A percentile compares a stretch with the other conserved stretches of the same genome.
Evolutionary conservation across 2,329 filamentous ascomycete genomes (phyloP).

Genomic region (Pyrenochaeta sp.): DNA sequence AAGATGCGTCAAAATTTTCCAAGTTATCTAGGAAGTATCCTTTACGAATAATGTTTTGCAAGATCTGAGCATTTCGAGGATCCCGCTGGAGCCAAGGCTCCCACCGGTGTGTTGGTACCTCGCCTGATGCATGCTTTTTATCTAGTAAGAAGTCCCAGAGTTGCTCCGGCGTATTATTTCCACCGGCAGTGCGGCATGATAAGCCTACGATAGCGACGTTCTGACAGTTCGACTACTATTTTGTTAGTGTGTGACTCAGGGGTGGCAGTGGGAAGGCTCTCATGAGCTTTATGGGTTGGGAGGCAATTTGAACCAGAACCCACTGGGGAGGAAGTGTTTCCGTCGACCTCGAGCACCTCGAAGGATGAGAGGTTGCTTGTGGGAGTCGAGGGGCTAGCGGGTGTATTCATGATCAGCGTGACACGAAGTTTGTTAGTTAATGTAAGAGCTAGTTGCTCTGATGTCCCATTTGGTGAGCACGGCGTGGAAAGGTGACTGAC

Average conservation of each 20-base stretch:
- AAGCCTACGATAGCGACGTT: constrained; percentile 48
- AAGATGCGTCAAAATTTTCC: constrained; percentile 35
- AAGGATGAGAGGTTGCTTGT: background rate
- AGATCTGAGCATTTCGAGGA: constrained; percentile 33
- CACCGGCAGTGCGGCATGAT: constrained; percentile 44
- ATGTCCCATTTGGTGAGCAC: too few relatives aligned
- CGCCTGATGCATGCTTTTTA: constrained; percentile 38
- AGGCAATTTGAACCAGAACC: background rate
- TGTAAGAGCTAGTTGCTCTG: too few relatives aligned
- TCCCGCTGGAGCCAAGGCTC: constrained; percentile 41
- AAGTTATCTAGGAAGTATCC: constrained; percentile 45
- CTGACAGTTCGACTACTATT: background rate
- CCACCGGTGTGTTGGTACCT: constrained; percentile 44
- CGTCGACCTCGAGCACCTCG: background rate
- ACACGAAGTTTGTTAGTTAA: background rate
- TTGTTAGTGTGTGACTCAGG: background rate
- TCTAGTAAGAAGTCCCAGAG: constrained; percentile 46
- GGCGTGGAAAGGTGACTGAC: too few relatives aligned
- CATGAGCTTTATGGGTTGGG: background rate
- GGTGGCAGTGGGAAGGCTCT: background rate
- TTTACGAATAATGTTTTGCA: constrained; percentile 32
- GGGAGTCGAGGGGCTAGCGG: background rate
- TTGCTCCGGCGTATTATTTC: constrained; percentile 38
- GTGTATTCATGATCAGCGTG: background rate
- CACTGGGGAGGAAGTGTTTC: background rate